Conservation (phyloP, 768 basidiomycete species). For the Phallus indusiatus region DNA sequence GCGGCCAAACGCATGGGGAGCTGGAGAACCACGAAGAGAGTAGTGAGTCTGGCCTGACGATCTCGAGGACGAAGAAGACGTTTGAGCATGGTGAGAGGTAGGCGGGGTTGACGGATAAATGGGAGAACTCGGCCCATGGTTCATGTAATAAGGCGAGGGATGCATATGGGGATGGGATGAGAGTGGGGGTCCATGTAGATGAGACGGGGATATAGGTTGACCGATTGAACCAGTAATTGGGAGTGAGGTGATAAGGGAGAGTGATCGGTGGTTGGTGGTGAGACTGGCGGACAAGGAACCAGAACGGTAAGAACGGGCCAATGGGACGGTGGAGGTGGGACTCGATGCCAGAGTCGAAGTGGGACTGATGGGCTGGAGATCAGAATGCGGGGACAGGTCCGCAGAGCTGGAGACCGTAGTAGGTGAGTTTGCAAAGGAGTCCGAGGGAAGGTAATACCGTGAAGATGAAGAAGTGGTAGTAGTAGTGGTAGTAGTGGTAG, state of each 20-base stretch:
- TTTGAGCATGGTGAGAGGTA: slow-evolving; percentile 5
- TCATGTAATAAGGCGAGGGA: slow-evolving; percentile 5
- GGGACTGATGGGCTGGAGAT: slow-evolving; percentile 4
- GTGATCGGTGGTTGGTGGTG: not conserved
- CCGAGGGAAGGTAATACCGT: not conserved
- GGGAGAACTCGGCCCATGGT: not conserved
- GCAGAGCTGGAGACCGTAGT: not conserved
- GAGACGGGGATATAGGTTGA: not conserved
- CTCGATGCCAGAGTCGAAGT: not conserved
- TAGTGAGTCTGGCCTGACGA: slow-evolving; percentile 7
- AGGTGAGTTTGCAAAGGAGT: slow-evolving; percentile 4
- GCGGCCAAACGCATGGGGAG: not conserved
- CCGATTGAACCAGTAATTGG: not conserved
- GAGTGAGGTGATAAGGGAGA: not conserved
- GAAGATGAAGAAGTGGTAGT: too few relatives aligned
- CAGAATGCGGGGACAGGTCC: slow-evolving; percentile 5
- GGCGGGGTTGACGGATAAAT: slow-evolving; percentile 6
- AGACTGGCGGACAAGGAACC: not conserved
- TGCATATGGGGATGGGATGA: slow-evolving; percentile 8
- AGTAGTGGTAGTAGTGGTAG: too few relatives aligned
- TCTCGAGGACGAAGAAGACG: slow-evolving; percentile 6
- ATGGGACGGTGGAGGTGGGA: not conserved
- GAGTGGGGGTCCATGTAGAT: not conserved
- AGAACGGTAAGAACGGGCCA: slow-evolving; percentile 4
- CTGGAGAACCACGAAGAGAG: slow-evolving; percentile 7